Base-by-base conservation (phyloP, 352 stramenopile genomes). In the Hyaloperonospora brassicae region DNA sequence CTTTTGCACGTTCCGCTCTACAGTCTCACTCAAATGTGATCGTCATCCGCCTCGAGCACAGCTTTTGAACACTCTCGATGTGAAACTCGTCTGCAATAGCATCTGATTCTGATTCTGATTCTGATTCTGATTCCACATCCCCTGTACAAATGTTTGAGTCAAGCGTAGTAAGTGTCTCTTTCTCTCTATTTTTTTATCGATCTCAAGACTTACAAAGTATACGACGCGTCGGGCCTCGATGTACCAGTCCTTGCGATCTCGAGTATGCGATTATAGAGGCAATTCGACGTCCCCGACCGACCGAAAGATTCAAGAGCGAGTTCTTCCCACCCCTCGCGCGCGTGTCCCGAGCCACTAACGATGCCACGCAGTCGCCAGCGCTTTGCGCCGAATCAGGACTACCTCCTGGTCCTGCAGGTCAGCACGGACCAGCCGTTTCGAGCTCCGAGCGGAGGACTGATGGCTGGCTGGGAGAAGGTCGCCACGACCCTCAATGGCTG, bases 1-100 rank as follows among this genome's bases (percentile, higher is more conserved):
- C 59, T 79, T 3, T 63, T 70, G 30, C 68, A 78, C 43, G 73
- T 84, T 48, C 62, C 71, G 21, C 47, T 86, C 30, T 79, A 79
- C 35, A 68, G 75, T 12, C 66, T 86, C 24, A 75, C 77, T 3
- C 68, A 56, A n/a, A 73, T 83, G 42, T 83, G 66, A 31, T 31
- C 27, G 27, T 31, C 27, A 31, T 3, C 27, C 27, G 27, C 27
- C 27, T 31, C 3, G 3, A 31, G 27, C 27, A 31, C 27, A 31
- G 27, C n/a, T n/a, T n/a, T n/a, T n/a, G n/a, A n/a, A n/a, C n/a
- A n/a, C n/a, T n/a, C n/a, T n/a, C n/a, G n/a, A n/a, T n/a, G n/a
- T n/a, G n/a, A n/a, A n/a, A n/a, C n/a, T n/a, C n/a, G n/a, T n/a
- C n/a, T n/a, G n/a, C n/a, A n/a, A n/a, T n/a, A n/a, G n/a, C n/a